phyloP scores from a whole-genome alignment of 495 filamentous ascomycete species.

The Podospora anserina region DNA sequence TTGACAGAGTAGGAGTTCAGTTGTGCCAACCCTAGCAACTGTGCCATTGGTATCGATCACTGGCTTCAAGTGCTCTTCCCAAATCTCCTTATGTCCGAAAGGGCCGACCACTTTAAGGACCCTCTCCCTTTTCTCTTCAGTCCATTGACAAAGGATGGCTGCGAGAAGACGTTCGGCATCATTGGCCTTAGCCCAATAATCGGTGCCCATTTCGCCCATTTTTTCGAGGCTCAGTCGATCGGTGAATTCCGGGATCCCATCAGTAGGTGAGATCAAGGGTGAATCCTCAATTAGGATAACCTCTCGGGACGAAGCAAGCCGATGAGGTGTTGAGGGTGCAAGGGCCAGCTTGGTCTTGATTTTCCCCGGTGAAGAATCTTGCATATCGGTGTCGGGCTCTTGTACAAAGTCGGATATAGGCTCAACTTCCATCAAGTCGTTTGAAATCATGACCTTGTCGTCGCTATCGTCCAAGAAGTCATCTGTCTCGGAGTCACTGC shows the following conservation, averaged over 20 bases:
- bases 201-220: slow-evolving; percentile 22
- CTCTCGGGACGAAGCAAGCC: background rate
- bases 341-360: slow-evolving; percentile 11
- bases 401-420: background rate
- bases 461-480: slow-evolving; percentile 41
- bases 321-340: slow-evolving; percentile 9
- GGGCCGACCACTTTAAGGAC: background rate
- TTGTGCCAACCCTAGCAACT: background rate
- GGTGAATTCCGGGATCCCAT: slow-evolving; percentile 13
- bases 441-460: background rate
- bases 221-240: slow-evolving; percentile 13
- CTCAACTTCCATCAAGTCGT: background rate
- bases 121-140: background rate
- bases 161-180: slow-evolving; percentile 30
- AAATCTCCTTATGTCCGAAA: slow-evolving; percentile 13
- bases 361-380: slow-evolving; percentile 4
- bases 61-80: slow-evolving; percentile 25
- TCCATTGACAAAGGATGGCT: slow-evolving; percentile 22
- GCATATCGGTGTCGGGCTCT: background rate
- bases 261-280: slow-evolving; percentile 13
- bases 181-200: slow-evolving; percentile 22
- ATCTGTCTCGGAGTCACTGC: slow-evolving; percentile 46
- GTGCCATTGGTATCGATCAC: background rate
- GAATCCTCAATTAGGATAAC: slow-evolving; percentile 17
- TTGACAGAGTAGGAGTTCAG: slow-evolving; percentile 14